A percentile compares a stretch with the other conserved stretches of the same genome.
These are phyloP conservation scores for Zanthoxylum bungeanum DNA, from an alignment of 345 rosid genomes.

Conservation along the genomic window DNA sequence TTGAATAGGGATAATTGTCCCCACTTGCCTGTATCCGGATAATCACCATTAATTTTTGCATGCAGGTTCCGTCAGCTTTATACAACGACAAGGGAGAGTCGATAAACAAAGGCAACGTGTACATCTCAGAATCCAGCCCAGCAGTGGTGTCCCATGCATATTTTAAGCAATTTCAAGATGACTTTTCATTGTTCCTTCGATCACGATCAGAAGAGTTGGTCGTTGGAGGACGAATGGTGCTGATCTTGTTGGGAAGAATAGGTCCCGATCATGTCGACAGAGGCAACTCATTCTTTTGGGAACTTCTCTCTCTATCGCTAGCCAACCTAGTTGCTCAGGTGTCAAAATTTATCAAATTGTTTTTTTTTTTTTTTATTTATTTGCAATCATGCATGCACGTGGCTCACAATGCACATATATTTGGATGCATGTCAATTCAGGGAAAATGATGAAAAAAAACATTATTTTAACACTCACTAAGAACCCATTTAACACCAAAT, in stretches of 20 bases:
- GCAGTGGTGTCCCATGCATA: constrained; percentile 63
- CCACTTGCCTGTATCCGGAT: too few relatives aligned
- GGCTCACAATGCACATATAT: too few relatives aligned
- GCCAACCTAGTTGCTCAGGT: constrained; percentile 52
- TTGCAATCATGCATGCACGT: too few relatives aligned
- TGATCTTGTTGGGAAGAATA: constrained; percentile 61
- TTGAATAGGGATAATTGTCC: too few relatives aligned
- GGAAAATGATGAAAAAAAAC: too few relatives aligned
- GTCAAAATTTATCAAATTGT: background rate
- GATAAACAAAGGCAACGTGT: constrained; percentile 63
- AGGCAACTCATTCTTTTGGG: constrained; percentile 84
- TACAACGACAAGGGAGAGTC: constrained; percentile 61
- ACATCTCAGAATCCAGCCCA: constrained; percentile 61
- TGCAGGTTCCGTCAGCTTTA: too few relatives aligned
- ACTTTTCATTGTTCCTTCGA: constrained; percentile 59
- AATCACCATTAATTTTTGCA: too few relatives aligned
- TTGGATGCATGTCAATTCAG: background rate
- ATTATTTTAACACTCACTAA: too few relatives aligned
- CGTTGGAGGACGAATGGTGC: constrained; percentile 79
- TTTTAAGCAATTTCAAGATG: constrained; percentile 62
- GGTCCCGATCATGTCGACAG: constrained; percentile 61
- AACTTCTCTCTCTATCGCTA: constrained; percentile 56
- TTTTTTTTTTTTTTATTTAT: too few relatives aligned
- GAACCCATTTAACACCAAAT: too few relatives aligned
- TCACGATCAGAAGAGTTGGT: constrained; percentile 65